Evolutionary conservation across 140 eudicot species (phyloP), one percentile per base, ranked within the genome.

Genomic region (Oenanthe javanica): DNA sequence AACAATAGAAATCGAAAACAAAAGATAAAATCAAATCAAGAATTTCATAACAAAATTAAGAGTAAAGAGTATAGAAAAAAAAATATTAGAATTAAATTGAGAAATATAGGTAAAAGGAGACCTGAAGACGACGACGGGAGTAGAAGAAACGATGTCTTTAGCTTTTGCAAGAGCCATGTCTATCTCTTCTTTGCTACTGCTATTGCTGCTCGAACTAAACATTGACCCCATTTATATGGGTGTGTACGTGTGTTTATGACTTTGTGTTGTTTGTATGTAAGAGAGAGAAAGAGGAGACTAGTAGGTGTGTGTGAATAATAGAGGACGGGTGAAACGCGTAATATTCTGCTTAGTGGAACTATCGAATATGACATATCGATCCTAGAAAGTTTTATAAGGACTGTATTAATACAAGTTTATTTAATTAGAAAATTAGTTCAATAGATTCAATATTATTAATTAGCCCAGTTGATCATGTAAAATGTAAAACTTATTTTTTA

Each of bases 81-180:
- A 72, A 19, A 9, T 45, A 16, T 0, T 70, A 2, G 14, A 43
- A 72, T 40, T 4, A 19, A 4, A 9, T 2, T 40, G 43, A 40
- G 9, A 42, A 15, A 79, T 16, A 54, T 75, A 80, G 70, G 75
- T 71, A 6, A 59, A 79, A 75, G 51, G 7, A 75, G 66, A 91
- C 98, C 98, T 94, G 91, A 90, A 92, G 85, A 92, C 84, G 79
- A 92, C 90, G 82, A 85, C 93, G 40, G 97, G 91, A 69, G 86
- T 80, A 14, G 94, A 85, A 75, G 93, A 77, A 45, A 90, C 91
- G 45, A 84, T 78, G 78, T 87, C 71, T 70, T 92, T 87, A 46
- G 86, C 96, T 67, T 94, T 94, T 49, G 92, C 55, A 51, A 94
- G 90, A 79, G 98, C 98, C 97, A 87, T 87, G 9, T 86, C 81